phyloP scores from a whole-genome alignment of 78 protist species.

The slime mould (Dictyostelium discoideum) region dicty_2.7 NC_007090.3:3110501-3111000 shows the following conservation, averaged over 20 bases:
- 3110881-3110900: slow-evolving; percentile 18
- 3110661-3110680: slow-evolving; percentile 19
- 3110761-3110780: slow-evolving; percentile 34
- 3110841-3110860: slow-evolving; percentile 25
- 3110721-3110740: background rate
- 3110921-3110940: background rate
- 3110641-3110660: slow-evolving; percentile 65
- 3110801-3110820: slow-evolving; percentile 50
- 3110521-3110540: slow-evolving; percentile 26
- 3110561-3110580: background rate
- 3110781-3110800: slow-evolving; percentile 67
- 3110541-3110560: background rate
- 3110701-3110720: background rate
- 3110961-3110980: slow-evolving; percentile 20
- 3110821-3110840: slow-evolving; percentile 63
- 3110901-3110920: background rate
- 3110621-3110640: slow-evolving; percentile 61
- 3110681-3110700: background rate
- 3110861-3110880: slow-evolving; percentile 51
- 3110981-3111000: slow-evolving; percentile 29
- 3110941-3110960: slow-evolving; percentile 22
- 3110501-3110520: slow-evolving; percentile 54
- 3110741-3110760: slow-evolving; percentile 58
- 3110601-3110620: slow-evolving; percentile 2
- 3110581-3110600: slow-evolving; percentile 5